Conservation (phyloP, 108 stramenopile species). For the Nitzschia inconspicua region DNA sequence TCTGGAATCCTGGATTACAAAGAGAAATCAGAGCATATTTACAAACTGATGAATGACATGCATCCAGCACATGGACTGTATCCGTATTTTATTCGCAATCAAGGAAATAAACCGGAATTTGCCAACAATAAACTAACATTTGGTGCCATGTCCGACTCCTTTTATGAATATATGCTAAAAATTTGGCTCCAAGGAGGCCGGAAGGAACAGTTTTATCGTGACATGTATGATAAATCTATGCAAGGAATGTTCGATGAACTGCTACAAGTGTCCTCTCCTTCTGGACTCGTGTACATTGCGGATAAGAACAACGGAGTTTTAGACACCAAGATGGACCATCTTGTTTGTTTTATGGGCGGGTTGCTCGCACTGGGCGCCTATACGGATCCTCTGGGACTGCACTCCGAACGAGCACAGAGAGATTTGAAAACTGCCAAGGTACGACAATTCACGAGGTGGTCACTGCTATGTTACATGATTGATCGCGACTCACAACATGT, state of each 20-base stretch:
- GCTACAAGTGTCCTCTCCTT: conserved; percentile 63
- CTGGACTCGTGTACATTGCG: conserved; percentile 80
- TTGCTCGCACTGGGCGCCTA: conserved; percentile 87
- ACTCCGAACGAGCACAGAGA: conserved; percentile 71
- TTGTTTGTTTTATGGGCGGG: conserved; percentile 96
- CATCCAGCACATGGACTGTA: conserved; percentile 55
- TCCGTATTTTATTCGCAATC: conserved; percentile 26
- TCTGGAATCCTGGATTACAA: conserved; percentile 67
- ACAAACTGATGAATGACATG: conserved; percentile 60
- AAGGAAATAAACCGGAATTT: conserved; percentile 39
- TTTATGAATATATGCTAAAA: conserved; percentile 98
- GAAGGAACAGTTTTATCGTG: conserved; percentile 63
- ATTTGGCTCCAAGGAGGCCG: conserved; percentile 87
- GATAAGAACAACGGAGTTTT: conserved; percentile 44
- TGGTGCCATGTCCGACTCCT: conserved; percentile 71
- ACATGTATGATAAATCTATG: conserved; percentile 90
- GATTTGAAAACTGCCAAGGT: conserved; percentile 72
- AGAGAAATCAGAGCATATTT: conserved; percentile 60
- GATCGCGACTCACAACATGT: not conserved
- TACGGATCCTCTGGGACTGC: conserved; percentile 65
- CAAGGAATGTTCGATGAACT: conserved; percentile 77
- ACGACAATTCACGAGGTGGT: no score
- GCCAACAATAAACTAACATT: conserved; percentile 62
- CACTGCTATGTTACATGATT: no score
- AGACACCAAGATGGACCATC: conserved; percentile 88